These are phyloP conservation scores for Xylaria digitata DNA, from an alignment of 2,329 filamentous ascomycete species.

Conservation along the genomic window DNA sequence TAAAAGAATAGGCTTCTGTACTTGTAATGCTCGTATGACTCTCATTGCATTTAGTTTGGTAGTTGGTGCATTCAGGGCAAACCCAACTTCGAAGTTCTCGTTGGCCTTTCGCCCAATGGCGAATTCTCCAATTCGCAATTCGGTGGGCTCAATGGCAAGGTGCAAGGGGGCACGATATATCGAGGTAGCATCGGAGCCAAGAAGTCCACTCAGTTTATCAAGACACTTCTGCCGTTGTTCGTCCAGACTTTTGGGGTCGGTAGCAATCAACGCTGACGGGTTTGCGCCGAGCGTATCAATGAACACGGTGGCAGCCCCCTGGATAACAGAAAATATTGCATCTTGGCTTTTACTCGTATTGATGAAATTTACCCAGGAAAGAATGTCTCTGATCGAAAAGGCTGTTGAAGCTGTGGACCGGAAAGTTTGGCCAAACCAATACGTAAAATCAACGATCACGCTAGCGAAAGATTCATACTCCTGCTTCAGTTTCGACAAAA, in stretches of 20 bases:
- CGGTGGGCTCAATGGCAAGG: constrained; percentile 64
- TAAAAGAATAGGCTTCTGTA: constrained; percentile 89
- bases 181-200: constrained; percentile 69
- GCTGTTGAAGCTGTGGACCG: constrained; percentile 78
- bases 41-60: constrained; percentile 91
- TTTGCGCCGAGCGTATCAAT: constrained; percentile 96
- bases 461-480: constrained; percentile 68
- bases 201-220: constrained; percentile 74
- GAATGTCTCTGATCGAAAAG: constrained; percentile 90
- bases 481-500: constrained; percentile 76
- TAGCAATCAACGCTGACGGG: constrained; percentile 85
- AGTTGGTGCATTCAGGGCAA: constrained; percentile 89
- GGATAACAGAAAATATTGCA: constrained; percentile 65
- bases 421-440: constrained; percentile 91
- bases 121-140: constrained; percentile 80
- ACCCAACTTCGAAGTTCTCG: constrained; percentile 66
- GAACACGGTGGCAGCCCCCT: constrained; percentile 95
- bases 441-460: constrained; percentile 85
- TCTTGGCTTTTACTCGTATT: constrained; percentile 71
- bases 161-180: constrained; percentile 74
- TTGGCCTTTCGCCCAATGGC: constrained; percentile 65
- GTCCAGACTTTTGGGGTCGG: constrained; percentile 75
- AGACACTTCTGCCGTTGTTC: constrained; percentile 80
- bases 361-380: constrained; percentile 94
- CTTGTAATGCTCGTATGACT: constrained; percentile 87